A percentile compares a stretch with the other conserved stretches of the same genome.
Conservation (phyloP, 805 yeast species). For the Cyberlindnera maritima region DNA sequence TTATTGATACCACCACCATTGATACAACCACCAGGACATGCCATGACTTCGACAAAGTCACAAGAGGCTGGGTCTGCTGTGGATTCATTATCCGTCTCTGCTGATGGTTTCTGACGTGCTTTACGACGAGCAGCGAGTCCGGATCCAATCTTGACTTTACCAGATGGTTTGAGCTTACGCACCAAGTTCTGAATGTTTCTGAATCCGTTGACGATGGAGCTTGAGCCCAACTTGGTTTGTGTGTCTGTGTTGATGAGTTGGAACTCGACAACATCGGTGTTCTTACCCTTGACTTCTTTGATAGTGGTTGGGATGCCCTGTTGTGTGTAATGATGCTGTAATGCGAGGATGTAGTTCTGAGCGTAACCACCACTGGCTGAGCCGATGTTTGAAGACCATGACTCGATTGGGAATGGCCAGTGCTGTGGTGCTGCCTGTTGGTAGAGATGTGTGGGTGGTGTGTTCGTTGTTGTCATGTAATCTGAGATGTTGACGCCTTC, state of each 20-base stretch:
- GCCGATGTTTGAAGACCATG: conserved; percentile 78
- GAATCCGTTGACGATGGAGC: conserved; percentile 84
- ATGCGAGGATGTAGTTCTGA: conserved; percentile 53
- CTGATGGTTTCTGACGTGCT: conserved; percentile 14
- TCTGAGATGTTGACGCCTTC: conserved; percentile 38
- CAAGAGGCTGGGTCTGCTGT: conserved; percentile 61
- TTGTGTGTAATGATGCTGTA: conserved; percentile 29
- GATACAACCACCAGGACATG: conserved; percentile 97
- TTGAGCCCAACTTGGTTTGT: conserved; percentile 44
- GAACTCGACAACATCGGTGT: conserved; percentile 67
- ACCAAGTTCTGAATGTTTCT: conserved; percentile 92
- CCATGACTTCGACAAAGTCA: conserved; percentile 93
- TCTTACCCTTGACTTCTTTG: conserved; percentile 57
- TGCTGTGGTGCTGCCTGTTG: conserved; percentile 45
- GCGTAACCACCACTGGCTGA: conserved; percentile 91
- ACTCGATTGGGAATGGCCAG: conserved; percentile 58
- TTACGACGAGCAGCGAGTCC: conserved; percentile 28
- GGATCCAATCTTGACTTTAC: conserved; percentile 26
- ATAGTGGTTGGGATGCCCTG: conserved; percentile 27
- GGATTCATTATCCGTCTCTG: neutral
- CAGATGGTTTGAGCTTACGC: conserved; percentile 51
- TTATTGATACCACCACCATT: conserved; percentile 88
- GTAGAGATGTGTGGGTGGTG: conserved; percentile 26
- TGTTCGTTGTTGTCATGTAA: conserved; percentile 20
- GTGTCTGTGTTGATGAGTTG: conserved; percentile 42